Base-by-base conservation (phyloP, 139 green algal species). In the Auxenochlorella pyrenoidosa region DNA sequence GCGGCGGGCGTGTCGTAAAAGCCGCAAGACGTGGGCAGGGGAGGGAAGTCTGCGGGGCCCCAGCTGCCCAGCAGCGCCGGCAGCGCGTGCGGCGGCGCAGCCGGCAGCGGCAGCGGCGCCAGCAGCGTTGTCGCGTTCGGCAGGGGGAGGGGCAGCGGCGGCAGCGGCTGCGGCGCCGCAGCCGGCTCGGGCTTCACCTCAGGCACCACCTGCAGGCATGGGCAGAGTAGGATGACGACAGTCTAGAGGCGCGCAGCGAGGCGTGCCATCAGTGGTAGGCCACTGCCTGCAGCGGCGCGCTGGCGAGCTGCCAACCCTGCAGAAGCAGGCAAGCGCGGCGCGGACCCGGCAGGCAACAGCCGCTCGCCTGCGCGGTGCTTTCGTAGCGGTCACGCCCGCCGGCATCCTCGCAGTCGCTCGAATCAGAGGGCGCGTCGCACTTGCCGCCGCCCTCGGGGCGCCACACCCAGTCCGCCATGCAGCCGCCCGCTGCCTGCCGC, bases 1-100 rank as follows among this genome's bases (percentile, higher is more conserved):
- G 78, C 54, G 5, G 78, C 78, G n/a, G 78, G 78, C 6, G 54
- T 71, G n/a, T 82, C 78, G 51, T 83, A 83, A 34, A 51, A 83
- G n/a, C 16, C 18, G 54, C 76, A 32, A 0, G 40, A 58, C 18
- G 30, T 24, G 19, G 78, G 78, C 51, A 83, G 38, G 18, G 78
- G 78, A 13, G 76, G 78, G 78, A 83, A 83, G 51, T 26, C 51
- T 34, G 51, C 51, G 6, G 70, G 34, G 70, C 34, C 19, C 34
- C 34, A 30, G 40, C 18, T 16, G 19, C 72, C 54, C 15, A 79
- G 51, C 26, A 10, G 13, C 28, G 76, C 44, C 75, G 13, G 75
- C 2, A n/a, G 75, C 75, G 38, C 38, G 22, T 22, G 13, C 54
- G 54, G n/a, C 73, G 34, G 13, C 19, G 70, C 34, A 3, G 8